phyloP scores from a whole-genome alignment of 495 filamentous ascomycete species.

The Neurospora discreta region DNA sequence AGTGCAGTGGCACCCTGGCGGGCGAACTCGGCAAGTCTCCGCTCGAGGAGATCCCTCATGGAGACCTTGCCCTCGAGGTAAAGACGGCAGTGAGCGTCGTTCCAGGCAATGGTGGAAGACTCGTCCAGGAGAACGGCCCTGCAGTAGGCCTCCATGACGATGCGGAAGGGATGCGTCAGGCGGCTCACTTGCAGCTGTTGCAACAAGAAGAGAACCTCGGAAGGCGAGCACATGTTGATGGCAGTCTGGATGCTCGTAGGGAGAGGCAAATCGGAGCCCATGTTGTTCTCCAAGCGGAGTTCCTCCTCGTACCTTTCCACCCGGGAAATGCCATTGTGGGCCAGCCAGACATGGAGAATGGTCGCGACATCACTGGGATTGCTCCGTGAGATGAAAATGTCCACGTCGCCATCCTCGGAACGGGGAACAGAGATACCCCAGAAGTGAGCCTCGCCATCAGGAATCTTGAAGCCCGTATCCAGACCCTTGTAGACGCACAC shows the following conservation, averaged over 20 bases:
- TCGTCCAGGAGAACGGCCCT: constrained; percentile 5
- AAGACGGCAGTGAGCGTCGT: constrained; percentile 8
- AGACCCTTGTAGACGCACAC: constrained; percentile 15
- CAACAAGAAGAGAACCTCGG: constrained; percentile 11
- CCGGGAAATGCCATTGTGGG: constrained; percentile 13
- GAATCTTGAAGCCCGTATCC: constrained; percentile 15
- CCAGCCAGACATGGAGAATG: constrained; percentile 17
- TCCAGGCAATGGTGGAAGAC: constrained; percentile 7
- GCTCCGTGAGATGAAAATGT: constrained; percentile 16
- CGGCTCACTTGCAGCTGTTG: constrained; percentile 9
- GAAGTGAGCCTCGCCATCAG: constrained; percentile 11
- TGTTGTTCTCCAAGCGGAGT: constrained; percentile 5
- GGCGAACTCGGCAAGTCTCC: constrained; percentile 3
- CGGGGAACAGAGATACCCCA: constrained; percentile 12
- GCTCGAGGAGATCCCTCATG: constrained; percentile 7
- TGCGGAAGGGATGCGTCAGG: constrained; percentile 5
- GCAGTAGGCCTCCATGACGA: constrained; percentile 11
- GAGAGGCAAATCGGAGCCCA: background rate
- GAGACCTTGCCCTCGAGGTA: constrained; percentile 6
- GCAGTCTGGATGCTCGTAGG: constrained; percentile 11
- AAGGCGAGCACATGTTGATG: constrained; percentile 11
- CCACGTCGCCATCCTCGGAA: background rate
- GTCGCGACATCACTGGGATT: constrained; percentile 14
- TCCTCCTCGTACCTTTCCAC: constrained; percentile 16
- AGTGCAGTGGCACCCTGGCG: constrained; percentile 4